Conservation (phyloP, 805 yeast species). For the Cyberlindnera amylophila region DNA sequence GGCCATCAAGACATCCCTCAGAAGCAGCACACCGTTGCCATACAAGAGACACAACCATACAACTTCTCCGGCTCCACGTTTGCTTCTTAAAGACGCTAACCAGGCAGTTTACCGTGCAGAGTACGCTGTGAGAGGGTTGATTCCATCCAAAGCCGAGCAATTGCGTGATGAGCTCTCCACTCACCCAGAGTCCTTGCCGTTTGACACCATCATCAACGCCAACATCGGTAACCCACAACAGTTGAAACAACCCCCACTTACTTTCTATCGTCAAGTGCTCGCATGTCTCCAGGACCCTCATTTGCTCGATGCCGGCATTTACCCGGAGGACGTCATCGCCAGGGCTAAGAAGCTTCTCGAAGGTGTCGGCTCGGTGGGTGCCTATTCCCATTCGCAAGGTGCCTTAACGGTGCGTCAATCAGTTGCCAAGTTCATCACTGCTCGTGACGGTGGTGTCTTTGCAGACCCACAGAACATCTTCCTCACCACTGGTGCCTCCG, state of each 20-base stretch:
- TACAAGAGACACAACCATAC: conserved; percentile 5
- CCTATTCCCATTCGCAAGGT: conserved; percentile 94
- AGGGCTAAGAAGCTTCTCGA: conserved; percentile 63
- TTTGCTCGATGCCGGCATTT: conserved; percentile 40
- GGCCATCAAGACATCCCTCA: background rate
- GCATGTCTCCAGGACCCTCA: conserved; percentile 84
- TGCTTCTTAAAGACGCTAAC: conserved; percentile 57
- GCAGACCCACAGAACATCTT: conserved; percentile 71
- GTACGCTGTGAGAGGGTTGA: conserved; percentile 93
- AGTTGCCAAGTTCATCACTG: conserved; percentile 74
- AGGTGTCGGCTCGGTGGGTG: conserved; percentile 82
- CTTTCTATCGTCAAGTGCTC: conserved; percentile 91
- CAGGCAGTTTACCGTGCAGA: conserved; percentile 76
- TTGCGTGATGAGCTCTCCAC: conserved; percentile 52
- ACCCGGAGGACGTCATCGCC: conserved; percentile 64
- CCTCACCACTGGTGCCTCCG: conserved; percentile 91
- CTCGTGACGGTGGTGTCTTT: conserved; percentile 73
- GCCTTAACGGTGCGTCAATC: conserved; percentile 64
- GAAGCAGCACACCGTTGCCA: background rate
- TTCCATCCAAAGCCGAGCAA: conserved; percentile 93
- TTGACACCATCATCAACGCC: conserved; percentile 74
- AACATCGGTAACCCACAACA: conserved; percentile 99
- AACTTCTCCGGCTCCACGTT: conserved; percentile 28
- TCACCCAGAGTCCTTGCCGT: conserved; percentile 66
- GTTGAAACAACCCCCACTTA: conserved; percentile 86